Evolutionary conservation across 306 rosid species (phyloP).

Genomic region (Fragaria ananassa): DNA sequence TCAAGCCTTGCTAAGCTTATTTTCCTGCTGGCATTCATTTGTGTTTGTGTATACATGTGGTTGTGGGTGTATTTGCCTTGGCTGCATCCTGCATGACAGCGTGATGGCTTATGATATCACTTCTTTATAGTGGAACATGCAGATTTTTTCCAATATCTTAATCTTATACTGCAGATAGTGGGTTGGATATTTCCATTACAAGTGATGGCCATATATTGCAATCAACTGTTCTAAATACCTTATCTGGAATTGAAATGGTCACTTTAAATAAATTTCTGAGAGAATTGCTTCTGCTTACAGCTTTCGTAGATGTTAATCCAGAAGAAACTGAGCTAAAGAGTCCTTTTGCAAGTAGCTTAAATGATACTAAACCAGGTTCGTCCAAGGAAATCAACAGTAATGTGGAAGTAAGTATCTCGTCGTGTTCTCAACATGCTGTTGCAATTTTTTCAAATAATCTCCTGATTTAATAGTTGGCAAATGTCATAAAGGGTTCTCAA

Average conservation of each 20-base stretch:
- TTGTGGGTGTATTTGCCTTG: background rate
- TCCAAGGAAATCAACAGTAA: constrained; percentile 37
- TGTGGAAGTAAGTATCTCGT: constrained; percentile 51
- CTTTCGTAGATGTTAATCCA: constrained; percentile 90
- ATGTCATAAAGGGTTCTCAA: constrained; percentile 57
- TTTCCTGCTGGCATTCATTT: background rate
- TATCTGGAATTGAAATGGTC: constrained; percentile 14
- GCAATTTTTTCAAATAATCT: constrained; percentile 12
- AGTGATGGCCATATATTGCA: background rate
- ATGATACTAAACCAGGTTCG: constrained; percentile 49
- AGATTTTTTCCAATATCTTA: background rate
- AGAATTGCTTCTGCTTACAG: constrained; percentile 39
- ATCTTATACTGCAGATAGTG: background rate
- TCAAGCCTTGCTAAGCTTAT: background rate
- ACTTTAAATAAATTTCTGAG: background rate
- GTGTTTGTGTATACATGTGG: background rate
- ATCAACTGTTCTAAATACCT: background rate
- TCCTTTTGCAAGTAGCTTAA: constrained; percentile 58
- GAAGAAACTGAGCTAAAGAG: constrained; percentile 67
- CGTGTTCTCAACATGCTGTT: constrained; percentile 16
- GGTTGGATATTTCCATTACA: background rate
- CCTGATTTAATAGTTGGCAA: constrained; percentile 17
- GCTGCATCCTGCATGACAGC: background rate
- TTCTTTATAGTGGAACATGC: background rate
- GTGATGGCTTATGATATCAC: background rate